Percentiles rank a stretch among this genome's conserved stretches.
Evolutionary conservation across 805 yeast genomes (phyloP).

Genomic region (Zygoascus biomembranicola): DNA sequence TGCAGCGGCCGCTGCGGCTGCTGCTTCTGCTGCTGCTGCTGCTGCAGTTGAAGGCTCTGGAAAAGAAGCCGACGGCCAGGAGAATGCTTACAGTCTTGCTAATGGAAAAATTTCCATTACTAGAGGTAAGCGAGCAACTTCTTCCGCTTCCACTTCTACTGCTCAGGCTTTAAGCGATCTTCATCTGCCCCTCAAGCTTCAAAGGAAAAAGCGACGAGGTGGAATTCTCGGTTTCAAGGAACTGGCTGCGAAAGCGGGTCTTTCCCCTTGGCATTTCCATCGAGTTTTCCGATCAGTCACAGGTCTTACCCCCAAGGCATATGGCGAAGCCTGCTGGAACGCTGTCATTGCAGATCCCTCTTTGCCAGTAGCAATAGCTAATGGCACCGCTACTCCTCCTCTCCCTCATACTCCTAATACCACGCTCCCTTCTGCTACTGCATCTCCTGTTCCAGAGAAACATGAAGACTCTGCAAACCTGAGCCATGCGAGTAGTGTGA

Average conservation of each 20-base stretch:
- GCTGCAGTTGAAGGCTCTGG: neutral
- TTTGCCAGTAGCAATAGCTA: slow-evolving; percentile 8
- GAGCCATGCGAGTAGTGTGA: neutral
- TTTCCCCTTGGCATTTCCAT: slow-evolving; percentile 91
- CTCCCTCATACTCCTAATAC: neutral
- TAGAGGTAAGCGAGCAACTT: neutral
- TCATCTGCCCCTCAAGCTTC: slow-evolving; percentile 10
- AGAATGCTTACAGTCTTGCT: neutral
- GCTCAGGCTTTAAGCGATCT: neutral
- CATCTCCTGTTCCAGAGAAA: neutral
- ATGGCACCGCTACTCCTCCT: slow-evolving; percentile 2
- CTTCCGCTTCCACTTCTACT: neutral
- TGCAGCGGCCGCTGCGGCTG: slow-evolving; percentile 56
- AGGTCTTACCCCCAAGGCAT: slow-evolving; percentile 80
- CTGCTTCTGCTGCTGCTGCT: slow-evolving; percentile 26
- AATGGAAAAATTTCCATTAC: neutral
- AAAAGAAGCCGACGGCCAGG: neutral
- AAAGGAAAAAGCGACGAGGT: slow-evolving; percentile 30
- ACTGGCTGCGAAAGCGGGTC: slow-evolving; percentile 72
- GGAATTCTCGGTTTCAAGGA: slow-evolving; percentile 58
- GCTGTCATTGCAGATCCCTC: slow-evolving; percentile 18
- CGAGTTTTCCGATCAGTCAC: slow-evolving; percentile 81
- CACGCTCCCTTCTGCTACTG: neutral
- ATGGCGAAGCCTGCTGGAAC: slow-evolving; percentile 70
- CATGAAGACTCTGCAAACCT: neutral